Evolutionary conservation across 768 basidiomycete genomes (phyloP).

Genomic region (Phaffia tasmanica): DNA sequence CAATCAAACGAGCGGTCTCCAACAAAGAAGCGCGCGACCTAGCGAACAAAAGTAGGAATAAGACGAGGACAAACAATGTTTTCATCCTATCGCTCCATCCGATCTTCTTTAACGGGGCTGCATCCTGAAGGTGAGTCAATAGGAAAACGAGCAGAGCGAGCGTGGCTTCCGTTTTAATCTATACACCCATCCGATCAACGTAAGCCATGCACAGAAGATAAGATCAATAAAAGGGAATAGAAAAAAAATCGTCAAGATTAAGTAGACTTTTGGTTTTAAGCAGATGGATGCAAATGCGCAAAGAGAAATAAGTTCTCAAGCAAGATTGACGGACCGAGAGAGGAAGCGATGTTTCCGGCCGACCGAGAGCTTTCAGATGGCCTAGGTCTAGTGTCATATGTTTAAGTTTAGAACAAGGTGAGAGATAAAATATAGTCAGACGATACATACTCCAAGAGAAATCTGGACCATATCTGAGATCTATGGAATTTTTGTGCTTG

Average conservation of each 20-base stretch:
- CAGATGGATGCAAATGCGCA: background rate
- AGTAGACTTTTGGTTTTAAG: background rate
- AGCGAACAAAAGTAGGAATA: background rate
- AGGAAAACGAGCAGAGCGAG: constrained; percentile 15
- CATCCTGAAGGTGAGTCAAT: background rate
- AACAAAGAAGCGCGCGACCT: no score
- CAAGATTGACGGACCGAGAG: constrained; percentile 4
- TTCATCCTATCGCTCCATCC: constrained; percentile 18
- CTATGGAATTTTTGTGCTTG: background rate
- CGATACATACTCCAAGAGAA: background rate
- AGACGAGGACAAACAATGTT: background rate
- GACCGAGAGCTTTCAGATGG: constrained; percentile 18
- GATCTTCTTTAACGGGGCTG: constrained; percentile 11
- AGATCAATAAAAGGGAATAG: background rate
- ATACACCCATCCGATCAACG: background rate
- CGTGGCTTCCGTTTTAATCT: constrained; percentile 14
- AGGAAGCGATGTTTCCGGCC: constrained; percentile 7
- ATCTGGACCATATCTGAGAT: no score
- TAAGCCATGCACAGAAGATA: no score
- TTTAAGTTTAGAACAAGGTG: no score
- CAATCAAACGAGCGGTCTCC: no score
- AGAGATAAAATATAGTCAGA: background rate
- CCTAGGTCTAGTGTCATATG: constrained; percentile 3
- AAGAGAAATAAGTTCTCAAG: background rate
- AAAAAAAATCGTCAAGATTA: background rate